Percentiles rank a stretch among this genome's conserved stretches.
These are phyloP conservation scores for Byssochlamys sp. DNA, from an alignment of 2,329 filamentous ascomycete species.

Conservation along the genomic window DNA sequence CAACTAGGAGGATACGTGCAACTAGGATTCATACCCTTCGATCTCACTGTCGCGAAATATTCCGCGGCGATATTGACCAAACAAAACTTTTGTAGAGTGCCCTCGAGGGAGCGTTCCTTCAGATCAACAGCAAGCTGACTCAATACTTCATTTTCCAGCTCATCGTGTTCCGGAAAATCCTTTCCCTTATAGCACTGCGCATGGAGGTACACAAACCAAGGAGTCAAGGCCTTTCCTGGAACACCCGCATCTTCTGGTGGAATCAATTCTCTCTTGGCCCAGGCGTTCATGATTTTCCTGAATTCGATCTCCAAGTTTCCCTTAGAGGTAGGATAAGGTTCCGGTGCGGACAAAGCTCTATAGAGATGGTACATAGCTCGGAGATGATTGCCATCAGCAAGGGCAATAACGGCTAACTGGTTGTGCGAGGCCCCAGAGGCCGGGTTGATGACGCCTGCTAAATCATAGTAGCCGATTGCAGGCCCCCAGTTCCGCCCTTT, in stretches of 20 bases:
- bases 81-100: constrained; percentile 65
- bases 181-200: constrained; percentile 72
- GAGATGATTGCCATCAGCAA: constrained; percentile 67
- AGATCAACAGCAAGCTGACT: constrained; percentile 65
- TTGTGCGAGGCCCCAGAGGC: constrained; percentile 75
- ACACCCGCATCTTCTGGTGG: constrained; percentile 41
- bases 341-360: constrained; percentile 63
- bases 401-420: constrained; percentile 77
- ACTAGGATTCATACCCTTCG: constrained; percentile 41
- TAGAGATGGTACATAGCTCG: constrained; percentile 84
- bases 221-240: constrained; percentile 52
- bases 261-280: constrained; percentile 46
- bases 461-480: constrained; percentile 71
- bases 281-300: constrained; percentile 51
- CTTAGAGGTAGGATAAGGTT: constrained; percentile 64
- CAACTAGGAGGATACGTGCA: constrained; percentile 3
- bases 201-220: constrained; percentile 80
- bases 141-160: constrained; percentile 77
- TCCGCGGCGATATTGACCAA: constrained; percentile 81
- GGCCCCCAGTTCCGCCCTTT: constrained; percentile 69
- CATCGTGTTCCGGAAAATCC: constrained; percentile 63
- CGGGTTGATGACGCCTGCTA: constrained; percentile 71
- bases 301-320: constrained; percentile 74
- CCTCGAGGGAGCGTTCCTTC: constrained; percentile 56
- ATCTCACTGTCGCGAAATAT: constrained; percentile 55